Evolutionary conservation across 2,329 filamentous ascomycete genomes (phyloP).

Genomic region (Pseudogymnoascus sp.): DNA sequence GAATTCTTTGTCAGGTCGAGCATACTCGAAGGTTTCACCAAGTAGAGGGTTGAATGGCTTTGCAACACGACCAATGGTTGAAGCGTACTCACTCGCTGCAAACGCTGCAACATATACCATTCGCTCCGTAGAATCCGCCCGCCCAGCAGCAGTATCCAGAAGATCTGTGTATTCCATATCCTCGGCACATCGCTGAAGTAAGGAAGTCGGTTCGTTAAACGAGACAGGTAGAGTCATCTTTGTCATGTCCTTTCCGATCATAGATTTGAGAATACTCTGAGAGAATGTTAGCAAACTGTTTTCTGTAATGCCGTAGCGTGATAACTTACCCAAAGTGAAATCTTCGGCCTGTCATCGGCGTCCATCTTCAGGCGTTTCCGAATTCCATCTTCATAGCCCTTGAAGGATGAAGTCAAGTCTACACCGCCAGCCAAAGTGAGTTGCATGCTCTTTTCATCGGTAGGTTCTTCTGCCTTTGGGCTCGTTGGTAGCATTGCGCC

Average conservation of each 20-base stretch:
- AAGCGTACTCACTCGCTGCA: conserved; percentile 92
- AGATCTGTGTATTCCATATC: conserved; percentile 98
- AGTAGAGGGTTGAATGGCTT: conserved; percentile 97
- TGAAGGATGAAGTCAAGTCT: conserved; percentile 71
- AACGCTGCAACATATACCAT: conserved; percentile 93
- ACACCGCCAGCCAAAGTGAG: conserved; percentile 38
- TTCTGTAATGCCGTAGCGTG: background rate
- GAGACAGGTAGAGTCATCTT: conserved; percentile 98
- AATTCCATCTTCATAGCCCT: conserved; percentile 84
- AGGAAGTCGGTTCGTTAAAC: conserved; percentile 95
- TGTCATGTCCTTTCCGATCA: conserved; percentile 99
- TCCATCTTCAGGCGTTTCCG: conserved; percentile 78
- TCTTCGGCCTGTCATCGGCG: conserved; percentile 83
- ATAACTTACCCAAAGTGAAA: conserved; percentile 80
- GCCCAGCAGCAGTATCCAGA: conserved; percentile 78
- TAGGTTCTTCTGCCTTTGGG: conserved; percentile 24
- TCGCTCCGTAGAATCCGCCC: conserved; percentile 79
- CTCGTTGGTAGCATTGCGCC: conserved; percentile 51
- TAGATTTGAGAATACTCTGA: conserved; percentile 92
- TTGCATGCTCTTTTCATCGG: conserved; percentile 32
- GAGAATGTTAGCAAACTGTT: conserved; percentile 16
- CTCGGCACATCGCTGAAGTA: conserved; percentile 89
- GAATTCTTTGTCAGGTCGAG: conserved; percentile 90
- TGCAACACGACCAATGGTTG: conserved; percentile 90
- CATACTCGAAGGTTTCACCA: conserved; percentile 96